These are phyloP conservation scores for Teunomyces barrocoloradensis DNA, from an alignment of 805 yeast genomes.

Conservation along the genomic window DNA sequence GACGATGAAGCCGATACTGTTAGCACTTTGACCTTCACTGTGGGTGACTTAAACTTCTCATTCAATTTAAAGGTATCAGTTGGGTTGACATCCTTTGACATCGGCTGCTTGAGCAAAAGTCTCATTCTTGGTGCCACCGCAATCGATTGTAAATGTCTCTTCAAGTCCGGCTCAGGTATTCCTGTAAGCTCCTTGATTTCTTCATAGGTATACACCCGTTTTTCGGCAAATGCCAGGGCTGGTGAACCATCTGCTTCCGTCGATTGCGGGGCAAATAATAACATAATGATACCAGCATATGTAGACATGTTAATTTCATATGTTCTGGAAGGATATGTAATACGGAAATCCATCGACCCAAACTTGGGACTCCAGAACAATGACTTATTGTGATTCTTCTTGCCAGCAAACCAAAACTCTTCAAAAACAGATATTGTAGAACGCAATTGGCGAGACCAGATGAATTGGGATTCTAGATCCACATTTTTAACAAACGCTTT, in stretches of 20 bases:
- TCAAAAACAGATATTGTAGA: conserved; percentile 37
- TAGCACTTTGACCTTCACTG: conserved; percentile 68
- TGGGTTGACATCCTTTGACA: conserved; percentile 65
- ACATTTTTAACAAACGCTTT: conserved; percentile 22
- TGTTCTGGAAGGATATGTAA: conserved; percentile 62
- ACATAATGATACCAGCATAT: conserved; percentile 72
- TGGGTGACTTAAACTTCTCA: conserved; percentile 63
- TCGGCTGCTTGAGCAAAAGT: conserved; percentile 70
- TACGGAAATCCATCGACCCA: conserved; percentile 78
- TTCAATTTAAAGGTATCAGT: conserved; percentile 68
- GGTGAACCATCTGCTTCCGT: conserved; percentile 24
- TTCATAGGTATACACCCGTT: conserved; percentile 51
- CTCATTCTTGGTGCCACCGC: conserved; percentile 81
- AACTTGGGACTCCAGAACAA: conserved; percentile 76
- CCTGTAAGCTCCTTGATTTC: conserved; percentile 65
- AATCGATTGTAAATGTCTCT: conserved; percentile 76
- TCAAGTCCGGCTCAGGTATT: conserved; percentile 71
- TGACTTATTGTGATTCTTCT: conserved; percentile 40
- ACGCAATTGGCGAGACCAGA: conserved; percentile 41
- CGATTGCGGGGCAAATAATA: conserved; percentile 58
- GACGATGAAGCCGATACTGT: conserved; percentile 50
- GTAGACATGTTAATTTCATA: conserved; percentile 82
- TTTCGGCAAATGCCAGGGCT: conserved; percentile 48
- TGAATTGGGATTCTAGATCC: conserved; percentile 24
- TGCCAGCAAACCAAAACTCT: conserved; percentile 39